A percentile compares a stretch with the other conserved stretches of the same genome.
phyloP scores from a whole-genome alignment of 805 yeast genomes.

The Vanderwaltozyma tropicalis region DNA sequence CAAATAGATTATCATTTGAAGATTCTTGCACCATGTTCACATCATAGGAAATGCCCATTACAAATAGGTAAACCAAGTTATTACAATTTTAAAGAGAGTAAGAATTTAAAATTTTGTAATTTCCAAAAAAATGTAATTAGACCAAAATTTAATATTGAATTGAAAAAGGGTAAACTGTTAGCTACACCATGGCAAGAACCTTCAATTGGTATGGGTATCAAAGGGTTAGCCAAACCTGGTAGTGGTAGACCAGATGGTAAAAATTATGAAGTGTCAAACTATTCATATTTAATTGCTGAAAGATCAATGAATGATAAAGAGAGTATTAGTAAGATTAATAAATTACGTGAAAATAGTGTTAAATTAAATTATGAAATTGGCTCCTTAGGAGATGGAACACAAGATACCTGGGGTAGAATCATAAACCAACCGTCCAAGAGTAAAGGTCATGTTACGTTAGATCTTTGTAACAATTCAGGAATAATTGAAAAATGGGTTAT shows the following conservation, averaged over 20 bases:
- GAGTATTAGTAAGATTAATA: slow-evolving; percentile 34
- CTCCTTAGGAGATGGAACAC: slow-evolving; percentile 15
- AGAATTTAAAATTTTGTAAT: slow-evolving; percentile 62
- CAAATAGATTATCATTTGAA: slow-evolving; percentile 43
- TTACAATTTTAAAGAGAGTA: slow-evolving; percentile 46
- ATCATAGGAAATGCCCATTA: slow-evolving; percentile 77
- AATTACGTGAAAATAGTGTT: slow-evolving; percentile 24
- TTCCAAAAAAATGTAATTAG: slow-evolving; percentile 62
- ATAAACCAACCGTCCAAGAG: slow-evolving; percentile 62
- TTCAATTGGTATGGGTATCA: slow-evolving; percentile 46
- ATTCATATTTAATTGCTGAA: slow-evolving; percentile 62
- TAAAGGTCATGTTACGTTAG: slow-evolving; percentile 73
- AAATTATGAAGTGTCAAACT: slow-evolving; percentile 61
- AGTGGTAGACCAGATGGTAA: slow-evolving; percentile 70
- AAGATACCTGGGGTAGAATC: slow-evolving; percentile 59
- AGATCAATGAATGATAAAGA: slow-evolving; percentile 39
- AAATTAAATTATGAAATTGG: slow-evolving; percentile 15
- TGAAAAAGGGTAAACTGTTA: slow-evolving; percentile 70
- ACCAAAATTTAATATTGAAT: slow-evolving; percentile 70
- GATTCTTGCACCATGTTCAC: slow-evolving; percentile 83
- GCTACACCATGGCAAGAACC: slow-evolving; percentile 62
- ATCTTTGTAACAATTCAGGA: slow-evolving; percentile 72
- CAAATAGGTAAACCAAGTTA: slow-evolving; percentile 67
- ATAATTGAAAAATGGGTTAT: slow-evolving; percentile 79
- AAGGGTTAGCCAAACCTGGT: slow-evolving; percentile 39